Evolutionary conservation across 305 asterid genomes (phyloP).

Genomic region (Solanum aculeatissimum): DNA sequence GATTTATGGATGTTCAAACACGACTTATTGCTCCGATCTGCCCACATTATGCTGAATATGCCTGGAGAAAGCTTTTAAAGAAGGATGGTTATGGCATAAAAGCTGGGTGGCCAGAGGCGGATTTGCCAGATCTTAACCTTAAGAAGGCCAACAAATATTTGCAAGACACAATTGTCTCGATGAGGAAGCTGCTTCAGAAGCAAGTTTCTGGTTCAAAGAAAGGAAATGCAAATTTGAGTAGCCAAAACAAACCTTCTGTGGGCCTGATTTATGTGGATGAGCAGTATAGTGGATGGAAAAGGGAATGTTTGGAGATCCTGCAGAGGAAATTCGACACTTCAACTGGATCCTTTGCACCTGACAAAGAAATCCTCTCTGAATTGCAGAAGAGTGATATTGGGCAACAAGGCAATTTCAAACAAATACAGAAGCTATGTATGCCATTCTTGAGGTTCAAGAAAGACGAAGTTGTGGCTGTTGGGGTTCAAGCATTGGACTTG

Average conservation of each 20-base stretch:
- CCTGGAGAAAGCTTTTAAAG: constrained; percentile 65
- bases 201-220: constrained; percentile 66
- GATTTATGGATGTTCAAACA: constrained; percentile 87
- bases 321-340: constrained; percentile 38
- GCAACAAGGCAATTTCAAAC: constrained; percentile 47
- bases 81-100: constrained; percentile 58
- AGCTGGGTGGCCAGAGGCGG: constrained; percentile 77
- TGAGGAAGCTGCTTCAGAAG: constrained; percentile 87
- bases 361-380: constrained; percentile 65
- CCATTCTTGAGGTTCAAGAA: constrained; percentile 89
- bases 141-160: constrained; percentile 65
- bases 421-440: constrained; percentile 72
- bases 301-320: constrained; percentile 58
- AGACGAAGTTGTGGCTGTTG: constrained; percentile 60
- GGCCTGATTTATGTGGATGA: constrained; percentile 68
- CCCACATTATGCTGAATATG: constrained; percentile 80
- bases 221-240: constrained; percentile 28
- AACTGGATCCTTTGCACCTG: constrained; percentile 55
- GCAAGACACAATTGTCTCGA: constrained; percentile 58
- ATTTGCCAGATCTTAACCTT: constrained; percentile 54
- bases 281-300: constrained; percentile 81
- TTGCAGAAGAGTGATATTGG: constrained; percentile 54
- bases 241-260: constrained; percentile 38
- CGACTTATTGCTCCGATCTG: constrained; percentile 77
- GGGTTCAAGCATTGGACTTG: constrained; percentile 68